Percentiles rank a stretch among this genome's conserved stretches.
These are phyloP conservation scores for Beta corolliflora DNA, from an alignment of 179 eudicot species.

Conservation along the genomic window DNA sequence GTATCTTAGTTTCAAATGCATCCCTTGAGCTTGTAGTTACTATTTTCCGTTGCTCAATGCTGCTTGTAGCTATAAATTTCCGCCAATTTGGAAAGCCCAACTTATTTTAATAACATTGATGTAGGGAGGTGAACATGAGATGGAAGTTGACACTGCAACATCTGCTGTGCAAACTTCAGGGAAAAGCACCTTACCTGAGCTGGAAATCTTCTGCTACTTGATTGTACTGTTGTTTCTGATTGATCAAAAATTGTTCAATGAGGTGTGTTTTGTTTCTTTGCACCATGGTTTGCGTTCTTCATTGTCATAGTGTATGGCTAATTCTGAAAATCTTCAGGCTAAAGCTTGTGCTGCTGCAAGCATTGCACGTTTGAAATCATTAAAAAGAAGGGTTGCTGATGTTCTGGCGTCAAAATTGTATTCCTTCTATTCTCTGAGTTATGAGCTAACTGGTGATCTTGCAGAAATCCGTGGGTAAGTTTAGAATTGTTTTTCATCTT, in stretches of 20 bases:
- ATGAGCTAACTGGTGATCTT: constrained; percentile 85
- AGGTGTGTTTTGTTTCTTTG: constrained; percentile 41
- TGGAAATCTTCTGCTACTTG: constrained; percentile 88
- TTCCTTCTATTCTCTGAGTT: constrained; percentile 81
- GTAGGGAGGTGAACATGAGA: constrained; percentile 76
- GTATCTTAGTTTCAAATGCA: background rate
- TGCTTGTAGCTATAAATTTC: background rate
- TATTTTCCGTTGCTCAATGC: background rate
- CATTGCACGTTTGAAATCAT: constrained; percentile 79
- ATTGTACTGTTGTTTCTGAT: constrained; percentile 78
- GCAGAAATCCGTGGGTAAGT: constrained; percentile 93
- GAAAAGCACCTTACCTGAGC: constrained; percentile 76
- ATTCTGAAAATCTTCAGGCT: constrained; percentile 52
- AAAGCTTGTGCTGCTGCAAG: constrained; percentile 90
- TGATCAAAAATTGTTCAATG: constrained; percentile 74
- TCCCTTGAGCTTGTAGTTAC: background rate
- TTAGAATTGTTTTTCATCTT: constrained; percentile 12
- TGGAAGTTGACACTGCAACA: constrained; percentile 89
- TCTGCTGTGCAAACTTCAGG: constrained; percentile 65
- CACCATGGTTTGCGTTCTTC: background rate
- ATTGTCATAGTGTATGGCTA: constrained; percentile 5
- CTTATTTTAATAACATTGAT: constrained; percentile 11
- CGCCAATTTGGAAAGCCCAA: background rate
- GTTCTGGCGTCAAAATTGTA: constrained; percentile 87
- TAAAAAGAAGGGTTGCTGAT: constrained; percentile 85